A percentile compares a stretch with the other conserved stretches of the same genome.
Evolutionary conservation across 768 basidiomycete genomes (phyloP).

Genomic region (Kwoniella sp.): DNA sequence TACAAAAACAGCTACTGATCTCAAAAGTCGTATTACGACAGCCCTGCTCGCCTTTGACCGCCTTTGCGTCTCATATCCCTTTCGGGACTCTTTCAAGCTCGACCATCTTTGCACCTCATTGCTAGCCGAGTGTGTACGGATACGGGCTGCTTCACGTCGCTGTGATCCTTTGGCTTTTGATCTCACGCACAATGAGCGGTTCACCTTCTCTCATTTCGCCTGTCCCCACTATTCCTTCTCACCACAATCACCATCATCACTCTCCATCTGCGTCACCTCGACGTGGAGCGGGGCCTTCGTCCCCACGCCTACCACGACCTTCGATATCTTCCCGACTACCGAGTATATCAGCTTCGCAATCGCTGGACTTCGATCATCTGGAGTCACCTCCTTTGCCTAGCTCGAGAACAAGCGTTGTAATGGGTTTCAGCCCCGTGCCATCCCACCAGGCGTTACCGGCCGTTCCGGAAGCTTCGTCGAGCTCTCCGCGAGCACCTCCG

Average conservation of each 20-base stretch:
- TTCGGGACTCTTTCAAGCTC: background rate
- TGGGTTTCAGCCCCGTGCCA: constrained; percentile 30
- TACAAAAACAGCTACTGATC: background rate
- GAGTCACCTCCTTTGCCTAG: constrained; percentile 20
- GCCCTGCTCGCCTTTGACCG: background rate
- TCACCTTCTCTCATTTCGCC: constrained; percentile 19
- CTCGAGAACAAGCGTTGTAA: constrained; percentile 27
- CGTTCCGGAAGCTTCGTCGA: constrained; percentile 13
- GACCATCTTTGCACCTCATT: background rate
- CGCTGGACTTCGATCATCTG: constrained; percentile 20
- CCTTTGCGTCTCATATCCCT: background rate
- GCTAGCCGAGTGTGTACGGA: background rate
- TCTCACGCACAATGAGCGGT: constrained; percentile 16
- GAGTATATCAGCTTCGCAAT: constrained; percentile 22
- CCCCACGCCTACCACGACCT: constrained; percentile 31
- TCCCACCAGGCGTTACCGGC: constrained; percentile 18
- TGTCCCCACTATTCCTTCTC: constrained; percentile 5
- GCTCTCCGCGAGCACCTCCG: constrained; percentile 16
- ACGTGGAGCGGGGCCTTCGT: constrained; percentile 32
- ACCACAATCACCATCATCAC: too few species aligned
- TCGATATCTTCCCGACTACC: constrained; percentile 28
- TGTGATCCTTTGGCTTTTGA: background rate
- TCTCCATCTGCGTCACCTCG: constrained; percentile 20
- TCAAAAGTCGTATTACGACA: background rate
- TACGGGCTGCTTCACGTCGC: background rate